phyloP scores from a whole-genome alignment of 352 stramenopile species.

The Globisporangium nagaii region DNA sequence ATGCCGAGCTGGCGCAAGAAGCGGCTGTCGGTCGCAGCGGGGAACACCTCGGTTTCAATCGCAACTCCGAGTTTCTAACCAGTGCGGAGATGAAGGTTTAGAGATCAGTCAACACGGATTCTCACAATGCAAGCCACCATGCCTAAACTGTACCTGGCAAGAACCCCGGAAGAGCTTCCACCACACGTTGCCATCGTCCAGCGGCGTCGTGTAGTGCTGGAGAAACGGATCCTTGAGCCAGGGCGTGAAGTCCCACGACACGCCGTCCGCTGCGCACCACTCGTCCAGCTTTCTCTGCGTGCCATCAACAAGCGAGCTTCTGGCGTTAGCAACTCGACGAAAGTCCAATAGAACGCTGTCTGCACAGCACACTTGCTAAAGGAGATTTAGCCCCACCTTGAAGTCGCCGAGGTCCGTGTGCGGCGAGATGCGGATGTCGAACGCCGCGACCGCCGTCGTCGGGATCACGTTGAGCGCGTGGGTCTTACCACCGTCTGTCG shows the following conservation, averaged over 20 bases:
- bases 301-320: no score
- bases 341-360: no score
- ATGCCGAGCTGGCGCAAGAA: conserved; percentile 90
- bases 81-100: no score
- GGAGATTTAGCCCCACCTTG: no score
- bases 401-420: conserved; percentile 76
- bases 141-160: no score
- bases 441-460: conserved; percentile 80
- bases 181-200: conserved; percentile 39
- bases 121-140: no score
- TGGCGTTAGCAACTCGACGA: no score
- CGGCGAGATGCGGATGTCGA: conserved; percentile 92
- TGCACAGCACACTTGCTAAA: no score
- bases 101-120: no score
- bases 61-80: no score
- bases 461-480: conserved; percentile 93
- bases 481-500: conserved; percentile 62
- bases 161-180: conserved; percentile 33
- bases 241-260: conserved; percentile 66
- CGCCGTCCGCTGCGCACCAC: conserved; percentile 82
- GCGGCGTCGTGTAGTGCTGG: conserved; percentile 51
- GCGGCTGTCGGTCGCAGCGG: conserved; percentile 89
- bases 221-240: conserved; percentile 22
- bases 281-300: no score
- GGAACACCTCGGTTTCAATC: conserved; percentile 88